Evolutionary conservation across 2,329 filamentous ascomycete genomes (phyloP).

Genomic region (Cadophora sp.): DNA sequence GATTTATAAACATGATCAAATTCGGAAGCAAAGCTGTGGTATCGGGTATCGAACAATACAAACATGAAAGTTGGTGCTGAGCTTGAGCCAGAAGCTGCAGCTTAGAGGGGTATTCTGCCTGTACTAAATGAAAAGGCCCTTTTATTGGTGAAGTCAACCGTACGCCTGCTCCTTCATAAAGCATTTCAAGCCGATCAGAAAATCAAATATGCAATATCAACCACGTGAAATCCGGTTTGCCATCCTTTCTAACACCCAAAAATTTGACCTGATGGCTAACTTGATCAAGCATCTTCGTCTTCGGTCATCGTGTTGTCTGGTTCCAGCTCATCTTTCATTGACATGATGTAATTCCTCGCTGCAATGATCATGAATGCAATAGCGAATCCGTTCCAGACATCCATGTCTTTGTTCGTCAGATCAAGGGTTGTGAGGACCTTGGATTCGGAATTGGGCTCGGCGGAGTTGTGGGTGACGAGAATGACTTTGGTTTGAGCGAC

Average conservation of each 20-base stretch:
- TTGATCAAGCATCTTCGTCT: constrained; percentile 36
- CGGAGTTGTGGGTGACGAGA: constrained; percentile 43
- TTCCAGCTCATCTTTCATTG: constrained; percentile 40
- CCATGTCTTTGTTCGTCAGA: constrained; percentile 39
- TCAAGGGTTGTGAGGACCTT: constrained; percentile 42
- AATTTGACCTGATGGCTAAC: too few relatives aligned
- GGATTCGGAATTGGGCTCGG: constrained; percentile 35
- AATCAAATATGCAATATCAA: constrained; percentile 5
- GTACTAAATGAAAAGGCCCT: constrained; percentile 11
- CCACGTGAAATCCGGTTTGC: not conserved
- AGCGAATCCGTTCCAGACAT: constrained; percentile 46
- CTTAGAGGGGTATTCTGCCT: constrained; percentile 21
- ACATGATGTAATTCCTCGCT: constrained; percentile 43
- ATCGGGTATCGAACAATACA: constrained; percentile 26
- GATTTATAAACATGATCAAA: constrained; percentile 8
- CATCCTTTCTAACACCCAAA: too few relatives aligned
- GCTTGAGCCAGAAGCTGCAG: constrained; percentile 15
- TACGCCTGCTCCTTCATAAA: not conserved
- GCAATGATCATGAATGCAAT: constrained; percentile 42
- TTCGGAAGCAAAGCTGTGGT: constrained; percentile 2
- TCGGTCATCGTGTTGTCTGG: constrained; percentile 30
- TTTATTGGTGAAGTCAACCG: not conserved
- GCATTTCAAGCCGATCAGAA: not conserved
- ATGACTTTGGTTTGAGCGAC: constrained; percentile 39
- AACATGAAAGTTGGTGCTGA: constrained; percentile 12